Evolutionary conservation across 176 grass and related monocot species (phyloP).

Genomic region (Bothriochloa decipiens): DNA sequence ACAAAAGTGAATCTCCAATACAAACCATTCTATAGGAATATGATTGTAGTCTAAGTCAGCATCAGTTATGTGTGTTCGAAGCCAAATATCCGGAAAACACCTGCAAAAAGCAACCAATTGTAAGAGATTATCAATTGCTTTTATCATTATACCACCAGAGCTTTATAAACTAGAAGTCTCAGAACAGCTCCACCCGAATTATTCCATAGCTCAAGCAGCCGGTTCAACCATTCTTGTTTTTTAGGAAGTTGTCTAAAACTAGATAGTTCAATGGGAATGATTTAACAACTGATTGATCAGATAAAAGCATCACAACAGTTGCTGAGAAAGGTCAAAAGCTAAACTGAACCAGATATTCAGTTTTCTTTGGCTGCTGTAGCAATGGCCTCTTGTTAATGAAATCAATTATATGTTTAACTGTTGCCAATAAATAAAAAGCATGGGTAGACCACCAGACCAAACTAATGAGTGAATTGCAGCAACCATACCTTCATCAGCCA

Average conservation of each 20-base stretch:
- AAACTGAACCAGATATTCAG: background rate
- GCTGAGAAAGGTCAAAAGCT: background rate
- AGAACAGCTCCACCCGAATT: background rate
- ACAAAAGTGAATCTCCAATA: conserved; percentile 40
- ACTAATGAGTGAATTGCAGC: conserved; percentile 8
- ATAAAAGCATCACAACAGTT: background rate
- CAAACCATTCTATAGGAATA: background rate
- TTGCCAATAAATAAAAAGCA: background rate
- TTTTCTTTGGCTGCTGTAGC: background rate
- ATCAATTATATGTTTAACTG: background rate
- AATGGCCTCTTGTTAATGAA: background rate
- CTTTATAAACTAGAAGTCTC: background rate
- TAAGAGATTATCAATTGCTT: background rate
- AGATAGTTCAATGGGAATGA: background rate
- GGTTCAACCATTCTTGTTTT: background rate
- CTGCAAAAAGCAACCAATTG: conserved; percentile 40
- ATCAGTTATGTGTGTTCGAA: conserved; percentile 66
- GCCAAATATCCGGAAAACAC: conserved; percentile 88
- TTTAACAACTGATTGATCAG: background rate
- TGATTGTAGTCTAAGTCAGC: background rate
- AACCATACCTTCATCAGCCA: conserved; percentile 79
- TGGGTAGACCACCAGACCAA: background rate
- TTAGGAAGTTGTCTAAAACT: background rate
- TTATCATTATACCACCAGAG: background rate
- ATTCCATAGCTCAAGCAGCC: background rate